Percentiles rank a stretch among this genome's conserved stretches.
phyloP scores from a whole-genome alignment of 768 basidiomycete genomes.

The Mrakia gelida region DNA sequence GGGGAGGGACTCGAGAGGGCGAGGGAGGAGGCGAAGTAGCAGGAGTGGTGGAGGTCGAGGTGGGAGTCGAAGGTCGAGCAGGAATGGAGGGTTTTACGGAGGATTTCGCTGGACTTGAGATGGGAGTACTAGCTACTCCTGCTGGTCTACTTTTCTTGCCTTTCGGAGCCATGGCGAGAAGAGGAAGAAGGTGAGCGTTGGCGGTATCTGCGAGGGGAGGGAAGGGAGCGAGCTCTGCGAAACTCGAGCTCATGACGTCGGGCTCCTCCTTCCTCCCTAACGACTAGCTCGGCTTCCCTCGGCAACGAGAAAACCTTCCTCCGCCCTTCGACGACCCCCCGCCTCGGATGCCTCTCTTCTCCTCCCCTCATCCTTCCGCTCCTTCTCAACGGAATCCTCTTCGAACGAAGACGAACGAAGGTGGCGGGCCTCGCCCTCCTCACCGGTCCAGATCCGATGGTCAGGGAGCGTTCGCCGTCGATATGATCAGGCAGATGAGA shows the following conservation, averaged over 20 bases:
- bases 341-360: not conserved
- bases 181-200: not conserved
- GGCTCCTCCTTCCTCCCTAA: not conserved
- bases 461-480: not conserved
- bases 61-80: not conserved
- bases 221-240: not conserved
- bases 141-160: conserved; percentile 5
- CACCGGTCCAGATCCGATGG: not conserved
- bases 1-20: not conserved
- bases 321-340: not conserved
- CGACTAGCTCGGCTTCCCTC: not conserved
- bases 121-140: not conserved
- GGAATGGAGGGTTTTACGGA: not conserved
- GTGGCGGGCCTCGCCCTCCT: not conserved
- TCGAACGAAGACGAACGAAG: not conserved
- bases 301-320: not conserved
- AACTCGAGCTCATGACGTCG: not conserved
- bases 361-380: not conserved
- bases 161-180: not conserved
- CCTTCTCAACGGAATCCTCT: not conserved
- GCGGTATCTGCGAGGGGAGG: not conserved
- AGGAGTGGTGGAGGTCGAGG: not conserved
- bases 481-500: conserved; percentile 16
- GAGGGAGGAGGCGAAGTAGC: not conserved
- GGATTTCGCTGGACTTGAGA: not conserved